Conservation (phyloP, 305 asterid genomes). For the Fraxinus floribunda region DNA sequence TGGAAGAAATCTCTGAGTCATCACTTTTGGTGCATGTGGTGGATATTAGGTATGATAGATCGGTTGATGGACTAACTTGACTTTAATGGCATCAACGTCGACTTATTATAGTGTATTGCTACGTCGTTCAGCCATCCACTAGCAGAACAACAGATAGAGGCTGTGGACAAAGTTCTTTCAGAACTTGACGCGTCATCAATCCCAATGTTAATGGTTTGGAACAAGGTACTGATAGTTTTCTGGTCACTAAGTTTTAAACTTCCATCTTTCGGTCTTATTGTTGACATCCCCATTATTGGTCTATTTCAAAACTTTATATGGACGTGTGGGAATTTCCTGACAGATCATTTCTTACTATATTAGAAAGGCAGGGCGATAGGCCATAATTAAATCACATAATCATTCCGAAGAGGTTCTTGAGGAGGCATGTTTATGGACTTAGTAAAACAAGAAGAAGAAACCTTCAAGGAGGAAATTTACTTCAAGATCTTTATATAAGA, state of each 20-base stretch:
- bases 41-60: conserved; percentile 69
- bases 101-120: conserved; percentile 36
- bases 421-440: conserved; percentile 8
- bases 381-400: not conserved
- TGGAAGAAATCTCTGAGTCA: conserved; percentile 88
- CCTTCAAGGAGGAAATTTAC: not conserved
- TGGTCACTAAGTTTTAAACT: conserved; percentile 10
- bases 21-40: conserved; percentile 91
- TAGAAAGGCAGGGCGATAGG: not conserved
- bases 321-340: not conserved
- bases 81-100: conserved; percentile 10
- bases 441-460: not conserved
- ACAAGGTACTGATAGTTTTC: conserved; percentile 55
- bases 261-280: not conserved
- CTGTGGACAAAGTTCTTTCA: conserved; percentile 87
- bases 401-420: conserved; percentile 1
- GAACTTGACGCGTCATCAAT: conserved; percentile 75
- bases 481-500: not conserved
- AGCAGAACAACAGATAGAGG: conserved; percentile 81
- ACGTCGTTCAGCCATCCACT: conserved; percentile 75
- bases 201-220: conserved; percentile 84
- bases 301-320: not conserved
- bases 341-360: not conserved
- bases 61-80: not conserved
- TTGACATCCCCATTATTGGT: conserved; percentile 7